Conservation (phyloP, 2,329 filamentous ascomycete species). For the Calonectria hawksworthii region DNA sequence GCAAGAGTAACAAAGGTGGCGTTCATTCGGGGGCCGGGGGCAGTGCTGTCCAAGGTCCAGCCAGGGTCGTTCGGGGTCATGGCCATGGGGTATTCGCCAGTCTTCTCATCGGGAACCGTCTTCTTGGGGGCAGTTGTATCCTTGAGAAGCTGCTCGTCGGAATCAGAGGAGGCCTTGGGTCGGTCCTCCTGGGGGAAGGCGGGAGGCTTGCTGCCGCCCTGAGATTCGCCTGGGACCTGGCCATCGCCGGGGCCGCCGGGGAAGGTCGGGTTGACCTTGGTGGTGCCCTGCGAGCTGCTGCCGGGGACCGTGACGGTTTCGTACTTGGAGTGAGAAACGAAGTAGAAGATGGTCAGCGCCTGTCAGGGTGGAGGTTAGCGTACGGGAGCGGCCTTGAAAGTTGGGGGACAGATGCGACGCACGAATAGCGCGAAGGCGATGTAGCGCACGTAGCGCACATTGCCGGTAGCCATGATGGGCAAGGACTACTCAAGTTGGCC, state of each 20-base stretch:
- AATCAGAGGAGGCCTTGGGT: constrained; percentile 22
- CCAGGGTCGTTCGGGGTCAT: constrained; percentile 66
- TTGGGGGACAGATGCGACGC: constrained; percentile 54
- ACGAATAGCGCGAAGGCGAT: constrained; percentile 89
- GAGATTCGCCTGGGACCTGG: constrained; percentile 41
- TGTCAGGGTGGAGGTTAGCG: constrained; percentile 32
- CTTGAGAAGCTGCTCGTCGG: constrained; percentile 33
- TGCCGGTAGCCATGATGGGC: constrained; percentile 73
- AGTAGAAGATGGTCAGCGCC: constrained; percentile 75
- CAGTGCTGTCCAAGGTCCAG: constrained; percentile 66
- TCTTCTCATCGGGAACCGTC: constrained; percentile 28
- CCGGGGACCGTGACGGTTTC: constrained; percentile 53
- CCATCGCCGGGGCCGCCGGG: constrained; percentile 42
- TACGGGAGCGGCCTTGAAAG: constrained; percentile 22
- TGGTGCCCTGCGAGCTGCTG: constrained; percentile 8
- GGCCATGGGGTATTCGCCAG: constrained; percentile 62
- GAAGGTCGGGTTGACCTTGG: constrained; percentile 31
- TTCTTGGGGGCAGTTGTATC: constrained; percentile 38
- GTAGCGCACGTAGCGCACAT: constrained; percentile 81
- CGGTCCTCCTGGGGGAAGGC: constrained; percentile 42
- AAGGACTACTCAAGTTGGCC: constrained; percentile 33
- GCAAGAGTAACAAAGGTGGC: constrained; percentile 97
- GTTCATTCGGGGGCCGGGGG: constrained; percentile 85
- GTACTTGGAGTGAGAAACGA: constrained; percentile 75
- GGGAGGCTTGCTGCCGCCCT: constrained; percentile 38